Base-by-base conservation (phyloP, 495 filamentous ascomycete species). In the Lophiostoma macrostomum region DNA sequence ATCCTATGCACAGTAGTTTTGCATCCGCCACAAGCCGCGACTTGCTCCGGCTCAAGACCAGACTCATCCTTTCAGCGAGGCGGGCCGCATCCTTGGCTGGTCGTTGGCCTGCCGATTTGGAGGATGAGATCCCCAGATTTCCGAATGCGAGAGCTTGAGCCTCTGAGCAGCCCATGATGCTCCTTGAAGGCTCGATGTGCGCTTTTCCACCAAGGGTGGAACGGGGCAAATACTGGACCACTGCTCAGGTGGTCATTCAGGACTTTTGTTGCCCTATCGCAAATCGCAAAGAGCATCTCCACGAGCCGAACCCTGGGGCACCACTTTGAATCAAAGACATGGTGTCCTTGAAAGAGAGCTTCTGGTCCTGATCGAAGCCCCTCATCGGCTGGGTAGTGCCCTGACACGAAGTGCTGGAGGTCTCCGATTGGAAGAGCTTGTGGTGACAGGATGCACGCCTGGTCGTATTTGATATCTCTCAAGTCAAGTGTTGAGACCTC, bases 21-120 rank as follows among this genome's bases (percentile, higher is more conserved):
- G 32, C 54, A 42, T 50, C 59, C 59, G 59, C 40, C 48, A 53
- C 53, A 45, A 56, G 32, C 53, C 59, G 53, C 31, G 14, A 44
- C 30, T 38, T 36, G 47, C 39, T 29, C 16, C 5, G 51, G 20
- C 31, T 16, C 23, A 37, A 10, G 22, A 43, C 30, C 43, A 41
- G 19, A 20, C 27, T 46, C 25, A 18, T 44, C 31, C 43, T 37
- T 18, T 12, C 22, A 8, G 30, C 25, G 30, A 14, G 34, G 11
- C 22, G 30, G 18, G 32, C 44, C 16, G 36, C 12, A 14, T 42
- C 29, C 31, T 38, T 22, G 47, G 10, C 28, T 30, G 5, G 36
- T 27, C 28, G 38, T 52, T 52, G 49, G 31, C 23, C 23, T 38
- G 13, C 18, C 20, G 31, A 42, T 52, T 10, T 11, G 31, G 29